Conservation (phyloP, 1,284 basidiomycete genomes). For the Trametes versicolor region DNA sequence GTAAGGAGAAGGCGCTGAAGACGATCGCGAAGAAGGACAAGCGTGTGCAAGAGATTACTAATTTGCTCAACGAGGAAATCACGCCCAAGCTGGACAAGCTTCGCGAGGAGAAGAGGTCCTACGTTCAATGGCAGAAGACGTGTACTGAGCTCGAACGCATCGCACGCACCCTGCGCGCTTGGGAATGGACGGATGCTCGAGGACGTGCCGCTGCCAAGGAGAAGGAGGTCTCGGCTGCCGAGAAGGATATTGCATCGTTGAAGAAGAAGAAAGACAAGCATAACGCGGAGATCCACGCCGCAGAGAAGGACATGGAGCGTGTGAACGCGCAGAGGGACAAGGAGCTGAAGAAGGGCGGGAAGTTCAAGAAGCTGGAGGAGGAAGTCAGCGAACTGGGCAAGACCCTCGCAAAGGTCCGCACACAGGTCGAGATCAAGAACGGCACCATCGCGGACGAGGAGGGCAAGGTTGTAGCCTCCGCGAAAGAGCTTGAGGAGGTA, state of each 20-base stretch:
- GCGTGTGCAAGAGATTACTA: slow-evolving; percentile 90
- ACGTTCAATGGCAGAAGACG: slow-evolving; percentile 92
- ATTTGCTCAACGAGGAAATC: slow-evolving; percentile 90
- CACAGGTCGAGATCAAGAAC: slow-evolving; percentile 88
- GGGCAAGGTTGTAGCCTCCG: slow-evolving; percentile 64
- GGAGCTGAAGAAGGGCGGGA: slow-evolving; percentile 79
- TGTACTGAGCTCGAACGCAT: slow-evolving; percentile 92
- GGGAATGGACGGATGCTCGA: slow-evolving; percentile 82
- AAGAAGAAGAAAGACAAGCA: slow-evolving; percentile 62
- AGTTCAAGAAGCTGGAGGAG: slow-evolving; percentile 81
- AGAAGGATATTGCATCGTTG: slow-evolving; percentile 54
- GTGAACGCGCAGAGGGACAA: slow-evolving; percentile 72
- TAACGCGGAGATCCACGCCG: slow-evolving; percentile 56
- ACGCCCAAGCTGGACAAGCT: slow-evolving; percentile 94
- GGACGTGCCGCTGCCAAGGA: slow-evolving; percentile 57
- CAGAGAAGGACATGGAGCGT: slow-evolving; percentile 65
- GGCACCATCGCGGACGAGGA: slow-evolving; percentile 86
- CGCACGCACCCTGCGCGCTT: slow-evolving; percentile 85
- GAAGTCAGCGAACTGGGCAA: slow-evolving; percentile 85
- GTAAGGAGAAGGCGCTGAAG: slow-evolving; percentile 97
- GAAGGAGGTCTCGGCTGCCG: slow-evolving; percentile 62
- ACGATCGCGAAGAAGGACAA: slow-evolving; percentile 99
- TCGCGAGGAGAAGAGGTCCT: slow-evolving; percentile 90
- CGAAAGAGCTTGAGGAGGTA: slow-evolving; percentile 71
- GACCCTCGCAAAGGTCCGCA: slow-evolving; percentile 86